Base-by-base conservation (phyloP, 495 filamentous ascomycete species). In the Viridothelium virens region DNA sequence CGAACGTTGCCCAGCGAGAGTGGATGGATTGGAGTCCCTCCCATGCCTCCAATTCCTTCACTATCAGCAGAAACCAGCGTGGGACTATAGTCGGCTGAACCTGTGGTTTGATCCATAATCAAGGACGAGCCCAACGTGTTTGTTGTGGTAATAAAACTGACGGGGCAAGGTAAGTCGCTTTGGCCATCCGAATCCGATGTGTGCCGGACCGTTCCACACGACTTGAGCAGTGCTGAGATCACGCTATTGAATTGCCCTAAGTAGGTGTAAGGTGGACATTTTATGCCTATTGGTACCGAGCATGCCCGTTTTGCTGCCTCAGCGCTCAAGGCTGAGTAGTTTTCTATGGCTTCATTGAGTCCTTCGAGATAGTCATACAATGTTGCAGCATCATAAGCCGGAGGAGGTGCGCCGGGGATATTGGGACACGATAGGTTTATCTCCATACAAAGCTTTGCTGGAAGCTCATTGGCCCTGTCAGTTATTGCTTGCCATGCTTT, bases 361-460 rank as follows among this genome's bases (percentile, higher is more conserved):
- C 69, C 34, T 0, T 56, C 38, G 3, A 90, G 72, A 68, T 89
- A 89, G 18, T 70, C 66, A 0, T 63, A 25, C 16, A 91, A 72
- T 0, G 74, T 71, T 0, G 66, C 50, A 9, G 74, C 70, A 7
- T 79, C 79, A 74, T 90, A 91, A 0, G 88, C 88, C 2, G 87
- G 87, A 12, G 89, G 88, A 0, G 87, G 87, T 38, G 81, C 81
- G 53, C 77, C 71, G 16, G 81, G 79, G 65, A 91, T 91, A 74
- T 91, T 90, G 0, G 88, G 88, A 70, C 88, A 91, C 68, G 82
- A 85, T 56, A 91, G 83, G 71, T 91, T 91, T 67, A 91, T 77
- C 71, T 91, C 88, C 75, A 89, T 80, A 18, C 82, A 81, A 3
- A 90, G 70, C 25, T 59, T 9, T 33, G 5, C 31, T 1, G 75